Conservation (phyloP, 768 basidiomycete species). For the Termitomyces heimii region DNA sequence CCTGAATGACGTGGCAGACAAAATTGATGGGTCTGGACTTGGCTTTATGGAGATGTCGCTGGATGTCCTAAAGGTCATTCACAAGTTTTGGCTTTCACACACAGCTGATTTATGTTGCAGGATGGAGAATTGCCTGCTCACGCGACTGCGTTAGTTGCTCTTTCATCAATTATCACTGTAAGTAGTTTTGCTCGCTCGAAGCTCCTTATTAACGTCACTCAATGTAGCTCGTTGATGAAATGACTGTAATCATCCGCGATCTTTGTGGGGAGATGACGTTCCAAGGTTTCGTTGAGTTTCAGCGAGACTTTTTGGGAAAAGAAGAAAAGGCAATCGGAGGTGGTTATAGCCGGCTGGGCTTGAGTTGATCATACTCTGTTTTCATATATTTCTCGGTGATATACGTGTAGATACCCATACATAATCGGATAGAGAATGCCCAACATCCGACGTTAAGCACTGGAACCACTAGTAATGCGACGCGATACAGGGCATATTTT, state of each 20-base stretch:
- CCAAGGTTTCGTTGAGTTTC: slow-evolving; percentile 30
- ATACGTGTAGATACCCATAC: not conserved
- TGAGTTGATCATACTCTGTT: not conserved
- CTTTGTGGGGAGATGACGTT: slow-evolving; percentile 38
- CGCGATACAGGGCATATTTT: too few relatives aligned
- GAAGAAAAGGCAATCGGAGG: slow-evolving; percentile 31
- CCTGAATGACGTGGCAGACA: slow-evolving; percentile 21
- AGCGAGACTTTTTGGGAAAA: slow-evolving; percentile 28
- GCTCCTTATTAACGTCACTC: not conserved
- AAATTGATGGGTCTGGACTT: slow-evolving; percentile 34
- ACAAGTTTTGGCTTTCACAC: not conserved
- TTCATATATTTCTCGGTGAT: not conserved
- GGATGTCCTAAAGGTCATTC: slow-evolving; percentile 29
- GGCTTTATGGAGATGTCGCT: slow-evolving; percentile 36
- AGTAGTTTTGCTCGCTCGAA: slow-evolving; percentile 4
- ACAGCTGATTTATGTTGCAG: slow-evolving; percentile 15
- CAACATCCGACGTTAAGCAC: not conserved
- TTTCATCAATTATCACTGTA: slow-evolving; percentile 34
- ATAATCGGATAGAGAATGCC: not conserved
- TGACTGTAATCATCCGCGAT: slow-evolving; percentile 29
- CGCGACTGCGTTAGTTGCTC: slow-evolving; percentile 35
- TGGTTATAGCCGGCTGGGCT: slow-evolving; percentile 12
- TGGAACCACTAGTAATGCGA: too few relatives aligned
- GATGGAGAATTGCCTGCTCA: slow-evolving; percentile 38
- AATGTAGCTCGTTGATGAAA: slow-evolving; percentile 33